Evolutionary conservation across 768 basidiomycete species (phyloP).

Genomic region (Arthromyces matolae): DNA sequence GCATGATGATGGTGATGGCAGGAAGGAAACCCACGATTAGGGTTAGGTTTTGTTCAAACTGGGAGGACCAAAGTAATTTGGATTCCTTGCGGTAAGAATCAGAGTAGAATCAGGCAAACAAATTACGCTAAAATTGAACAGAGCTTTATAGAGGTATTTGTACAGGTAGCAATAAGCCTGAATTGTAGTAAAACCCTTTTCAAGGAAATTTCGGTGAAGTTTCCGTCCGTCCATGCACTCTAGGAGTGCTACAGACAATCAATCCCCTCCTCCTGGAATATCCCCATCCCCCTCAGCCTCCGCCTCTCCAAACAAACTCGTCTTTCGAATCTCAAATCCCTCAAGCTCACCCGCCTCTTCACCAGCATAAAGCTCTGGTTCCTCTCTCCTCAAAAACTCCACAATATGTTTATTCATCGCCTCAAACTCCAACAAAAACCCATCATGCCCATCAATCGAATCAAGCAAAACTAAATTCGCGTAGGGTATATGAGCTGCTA

Average conservation of each 20-base stretch:
- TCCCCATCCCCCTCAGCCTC: conserved; percentile 72
- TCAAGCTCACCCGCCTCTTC: conserved; percentile 21
- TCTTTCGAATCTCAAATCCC: conserved; percentile 80
- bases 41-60: conserved; percentile 18
- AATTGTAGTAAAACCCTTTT: too few species aligned
- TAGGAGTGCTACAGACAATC: background rate
- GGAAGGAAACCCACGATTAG: conserved; percentile 18
- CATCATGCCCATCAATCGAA: conserved; percentile 91
- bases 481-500: conserved; percentile 75
- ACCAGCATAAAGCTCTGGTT: conserved; percentile 61
- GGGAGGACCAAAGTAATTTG: conserved; percentile 2
- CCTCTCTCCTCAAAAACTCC: conserved; percentile 63
- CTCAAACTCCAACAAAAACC: conserved; percentile 95
- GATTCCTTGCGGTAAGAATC: background rate
- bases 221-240: too few species aligned
- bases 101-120: background rate
- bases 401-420: conserved; percentile 81
- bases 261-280: conserved; percentile 29
- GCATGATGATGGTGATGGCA: conserved; percentile 26
- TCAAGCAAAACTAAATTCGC: conserved; percentile 80
- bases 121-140: background rate
- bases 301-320: conserved; percentile 95
- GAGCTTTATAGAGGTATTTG: background rate
- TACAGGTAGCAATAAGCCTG: background rate
- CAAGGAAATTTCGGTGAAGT: too few species aligned